Percentiles rank a stretch among this genome's conserved stretches.
Evolutionary conservation across 768 basidiomycete genomes (phyloP).

Genomic region (Kwoniella europaea): DNA sequence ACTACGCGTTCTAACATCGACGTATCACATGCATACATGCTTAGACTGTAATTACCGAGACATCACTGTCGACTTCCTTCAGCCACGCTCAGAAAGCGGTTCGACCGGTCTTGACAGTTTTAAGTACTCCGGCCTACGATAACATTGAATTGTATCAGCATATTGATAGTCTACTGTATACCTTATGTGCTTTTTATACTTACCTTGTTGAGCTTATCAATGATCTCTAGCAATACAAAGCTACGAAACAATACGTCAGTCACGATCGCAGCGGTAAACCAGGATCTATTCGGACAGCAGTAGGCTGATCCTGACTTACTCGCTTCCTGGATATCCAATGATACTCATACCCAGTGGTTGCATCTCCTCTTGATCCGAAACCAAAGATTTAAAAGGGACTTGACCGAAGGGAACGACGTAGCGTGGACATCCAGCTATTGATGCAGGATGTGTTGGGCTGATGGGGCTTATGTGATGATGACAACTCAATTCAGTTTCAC

Average conservation of each 20-base stretch:
- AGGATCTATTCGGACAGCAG: too few species aligned
- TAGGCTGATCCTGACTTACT: conserved; percentile 3
- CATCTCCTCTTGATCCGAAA: conserved; percentile 34
- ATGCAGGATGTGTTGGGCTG: not conserved
- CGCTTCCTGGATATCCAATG: conserved; percentile 20
- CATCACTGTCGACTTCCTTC: too few species aligned
- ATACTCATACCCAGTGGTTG: conserved; percentile 28
- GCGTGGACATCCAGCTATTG: conserved; percentile 28
- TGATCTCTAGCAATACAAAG: not conserved
- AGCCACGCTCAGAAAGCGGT: not conserved
- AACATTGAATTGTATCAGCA: too few species aligned
- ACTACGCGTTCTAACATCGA: not conserved
- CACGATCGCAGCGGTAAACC: too few species aligned
- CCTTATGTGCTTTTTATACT: too few species aligned
- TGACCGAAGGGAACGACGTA: conserved; percentile 49
- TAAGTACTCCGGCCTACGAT: not conserved
- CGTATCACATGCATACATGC: not conserved
- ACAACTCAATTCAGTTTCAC: too few species aligned
- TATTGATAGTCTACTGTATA: too few species aligned
- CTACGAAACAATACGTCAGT: not conserved
- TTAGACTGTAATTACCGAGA: too few species aligned
- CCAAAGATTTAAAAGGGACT: conserved; percentile 42
- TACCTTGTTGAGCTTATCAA: not conserved
- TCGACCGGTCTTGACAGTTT: not conserved
- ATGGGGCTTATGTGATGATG: not conserved